Conservation (phyloP, 2,329 filamentous ascomycete species). For the Aureobasidium sp. region DNA sequence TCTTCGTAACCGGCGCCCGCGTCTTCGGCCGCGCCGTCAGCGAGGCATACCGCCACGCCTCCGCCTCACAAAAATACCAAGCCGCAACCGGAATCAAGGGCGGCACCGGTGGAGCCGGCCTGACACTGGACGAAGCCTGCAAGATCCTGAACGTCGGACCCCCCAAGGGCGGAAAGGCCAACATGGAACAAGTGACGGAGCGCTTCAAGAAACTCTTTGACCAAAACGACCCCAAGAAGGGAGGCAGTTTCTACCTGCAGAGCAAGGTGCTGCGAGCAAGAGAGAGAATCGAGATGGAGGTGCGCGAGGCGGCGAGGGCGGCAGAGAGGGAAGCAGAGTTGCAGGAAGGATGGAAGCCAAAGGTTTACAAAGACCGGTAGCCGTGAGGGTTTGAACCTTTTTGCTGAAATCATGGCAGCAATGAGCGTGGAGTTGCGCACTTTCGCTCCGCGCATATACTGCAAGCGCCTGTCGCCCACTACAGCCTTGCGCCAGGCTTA, state of each 20-base stretch:
- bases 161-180: conserved; percentile 67
- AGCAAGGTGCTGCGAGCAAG: conserved; percentile 90
- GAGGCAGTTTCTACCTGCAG: conserved; percentile 95
- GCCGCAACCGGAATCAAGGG: conserved; percentile 29
- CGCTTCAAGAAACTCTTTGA: conserved; percentile 95
- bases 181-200: conserved; percentile 71
- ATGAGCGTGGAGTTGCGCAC: not conserved
- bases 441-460: not conserved
- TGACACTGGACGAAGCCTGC: conserved; percentile 94
- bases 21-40: conserved; percentile 88
- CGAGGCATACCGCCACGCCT: conserved; percentile 93
- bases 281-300: conserved; percentile 85
- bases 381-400: conserved; percentile 7
- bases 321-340: conserved; percentile 69
- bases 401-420: conserved; percentile 16
- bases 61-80: conserved; percentile 48
- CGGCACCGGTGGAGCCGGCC: conserved; percentile 58
- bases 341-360: conserved; percentile 86
- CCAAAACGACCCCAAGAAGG: conserved; percentile 87
- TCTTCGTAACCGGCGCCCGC: conserved; percentile 81
- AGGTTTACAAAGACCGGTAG: conserved; percentile 81
- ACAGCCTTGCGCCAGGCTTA: not conserved
- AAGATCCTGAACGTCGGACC: conserved; percentile 95
- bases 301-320: conserved; percentile 64
- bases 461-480: not conserved